Conservation (phyloP, 495 filamentous ascomycete species). For the Hypoxylon cercidicola region DNA sequence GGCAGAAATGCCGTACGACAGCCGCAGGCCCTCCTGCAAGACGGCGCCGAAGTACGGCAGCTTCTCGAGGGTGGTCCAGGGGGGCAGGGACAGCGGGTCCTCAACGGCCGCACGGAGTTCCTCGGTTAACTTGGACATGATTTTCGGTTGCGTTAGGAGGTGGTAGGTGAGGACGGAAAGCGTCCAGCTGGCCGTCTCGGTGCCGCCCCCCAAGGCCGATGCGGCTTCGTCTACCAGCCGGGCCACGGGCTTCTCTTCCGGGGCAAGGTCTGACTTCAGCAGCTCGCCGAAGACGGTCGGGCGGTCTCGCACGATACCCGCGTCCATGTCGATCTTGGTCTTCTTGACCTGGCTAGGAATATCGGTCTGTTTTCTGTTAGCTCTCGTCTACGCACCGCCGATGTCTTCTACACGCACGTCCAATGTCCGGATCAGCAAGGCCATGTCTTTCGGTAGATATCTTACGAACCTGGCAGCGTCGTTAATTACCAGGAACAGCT, state of each 20-base stretch:
- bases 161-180: conserved; percentile 50
- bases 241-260: conserved; percentile 45
- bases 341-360: conserved; percentile 21
- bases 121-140: conserved; percentile 43
- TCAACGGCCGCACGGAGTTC: conserved; percentile 46
- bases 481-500: conserved; percentile 3
- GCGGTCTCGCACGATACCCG: conserved; percentile 1
- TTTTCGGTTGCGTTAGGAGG: conserved; percentile 47
- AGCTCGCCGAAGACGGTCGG: conserved; percentile 35
- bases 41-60: conserved; percentile 57
- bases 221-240: conserved; percentile 57
- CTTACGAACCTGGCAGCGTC: conserved; percentile 8
- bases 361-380: conserved; percentile 18
- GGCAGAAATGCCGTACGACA: conserved; percentile 51
- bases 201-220: conserved; percentile 59
- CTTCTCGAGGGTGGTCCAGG: conserved; percentile 39
- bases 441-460: conserved; percentile 18
- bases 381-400: not conserved
- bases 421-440: conserved; percentile 13
- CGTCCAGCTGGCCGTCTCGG: conserved; percentile 57
- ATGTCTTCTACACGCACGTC: conserved; percentile 16
- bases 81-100: conserved; percentile 17
- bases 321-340: conserved; percentile 5
- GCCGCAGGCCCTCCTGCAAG: conserved; percentile 55
- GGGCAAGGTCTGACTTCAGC: conserved; percentile 50